These are phyloP conservation scores for Fusarium marasasianum DNA, from an alignment of 2,329 filamentous ascomycete genomes.

Conservation along the genomic window DNA sequence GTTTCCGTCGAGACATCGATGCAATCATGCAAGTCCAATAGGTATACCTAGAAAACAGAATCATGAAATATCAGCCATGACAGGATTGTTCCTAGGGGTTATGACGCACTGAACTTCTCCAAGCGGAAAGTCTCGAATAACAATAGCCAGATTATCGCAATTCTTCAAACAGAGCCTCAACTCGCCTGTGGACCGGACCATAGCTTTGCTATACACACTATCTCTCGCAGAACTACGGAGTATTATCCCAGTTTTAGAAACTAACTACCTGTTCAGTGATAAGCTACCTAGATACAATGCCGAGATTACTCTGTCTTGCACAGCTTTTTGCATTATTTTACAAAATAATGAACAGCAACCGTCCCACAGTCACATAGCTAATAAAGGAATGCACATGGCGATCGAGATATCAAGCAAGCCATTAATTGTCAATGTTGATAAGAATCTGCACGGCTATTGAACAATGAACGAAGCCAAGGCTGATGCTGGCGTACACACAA, in stretches of 20 bases:
- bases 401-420: slow-evolving; percentile 4
- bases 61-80: not conserved
- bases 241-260: not conserved
- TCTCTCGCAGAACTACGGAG: not conserved
- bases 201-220: not conserved
- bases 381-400: not conserved
- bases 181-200: not conserved
- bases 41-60: not conserved
- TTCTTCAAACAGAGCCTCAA: not conserved
- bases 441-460: not conserved
- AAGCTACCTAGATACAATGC: not conserved
- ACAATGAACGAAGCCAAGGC: not conserved
- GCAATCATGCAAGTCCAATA: not conserved
- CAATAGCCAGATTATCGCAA: slow-evolving; percentile 2
- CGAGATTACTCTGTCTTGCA: not conserved
- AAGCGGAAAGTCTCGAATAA: slow-evolving; percentile 34
- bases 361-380: not conserved
- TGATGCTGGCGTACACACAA: not conserved
- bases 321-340: not conserved
- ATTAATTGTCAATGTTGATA: slow-evolving; percentile 1
- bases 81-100: not conserved
- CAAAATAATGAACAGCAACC: not conserved
- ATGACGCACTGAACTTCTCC: not conserved
- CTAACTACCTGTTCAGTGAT: not conserved
- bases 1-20: slow-evolving; percentile 2